Conservation (phyloP, 148 eudicot species). For the Linanthus parryae region DNA sequence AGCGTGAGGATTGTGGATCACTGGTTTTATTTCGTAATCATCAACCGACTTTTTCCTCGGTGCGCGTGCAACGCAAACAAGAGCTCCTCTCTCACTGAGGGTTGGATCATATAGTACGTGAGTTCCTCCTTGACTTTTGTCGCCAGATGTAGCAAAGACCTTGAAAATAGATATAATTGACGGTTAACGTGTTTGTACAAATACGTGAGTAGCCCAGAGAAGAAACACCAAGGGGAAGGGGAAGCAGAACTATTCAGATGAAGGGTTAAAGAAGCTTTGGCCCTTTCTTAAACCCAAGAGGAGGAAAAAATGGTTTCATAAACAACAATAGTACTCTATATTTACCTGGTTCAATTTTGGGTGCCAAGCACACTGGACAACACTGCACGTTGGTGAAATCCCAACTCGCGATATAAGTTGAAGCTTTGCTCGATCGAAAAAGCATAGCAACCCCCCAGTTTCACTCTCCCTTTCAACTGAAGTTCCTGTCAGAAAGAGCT, state of each 20-base stretch:
- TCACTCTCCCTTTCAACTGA: constrained; percentile 85
- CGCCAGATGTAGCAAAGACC: constrained; percentile 83
- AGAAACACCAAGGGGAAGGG: neutral
- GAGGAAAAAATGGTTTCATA: neutral
- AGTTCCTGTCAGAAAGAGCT: constrained; percentile 85
- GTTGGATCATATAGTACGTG: constrained; percentile 90
- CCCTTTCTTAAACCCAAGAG: too few relatives aligned
- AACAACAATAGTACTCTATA: neutral
- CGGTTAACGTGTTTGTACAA: too few relatives aligned
- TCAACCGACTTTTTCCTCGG: constrained; percentile 90
- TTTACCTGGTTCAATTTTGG: constrained; percentile 91
- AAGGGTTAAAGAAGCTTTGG: too few relatives aligned
- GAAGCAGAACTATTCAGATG: too few relatives aligned
- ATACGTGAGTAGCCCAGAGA: too few relatives aligned
- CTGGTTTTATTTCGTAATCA: constrained; percentile 70
- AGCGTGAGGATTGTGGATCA: constrained; percentile 96
- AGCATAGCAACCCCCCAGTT: constrained; percentile 79
- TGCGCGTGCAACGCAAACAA: constrained; percentile 95
- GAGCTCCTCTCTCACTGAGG: constrained; percentile 93
- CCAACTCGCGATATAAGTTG: constrained; percentile 86
- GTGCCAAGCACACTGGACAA: constrained; percentile 98
- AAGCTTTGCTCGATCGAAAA: constrained; percentile 71
- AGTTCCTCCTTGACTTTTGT: constrained; percentile 88
- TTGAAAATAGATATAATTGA: constrained; percentile 22
- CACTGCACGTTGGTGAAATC: constrained; percentile 78